Percentiles rank a stretch among this genome's conserved stretches.
phyloP scores from a whole-genome alignment of 2,329 filamentous ascomycete species.

The Trichophyton simii region DNA sequence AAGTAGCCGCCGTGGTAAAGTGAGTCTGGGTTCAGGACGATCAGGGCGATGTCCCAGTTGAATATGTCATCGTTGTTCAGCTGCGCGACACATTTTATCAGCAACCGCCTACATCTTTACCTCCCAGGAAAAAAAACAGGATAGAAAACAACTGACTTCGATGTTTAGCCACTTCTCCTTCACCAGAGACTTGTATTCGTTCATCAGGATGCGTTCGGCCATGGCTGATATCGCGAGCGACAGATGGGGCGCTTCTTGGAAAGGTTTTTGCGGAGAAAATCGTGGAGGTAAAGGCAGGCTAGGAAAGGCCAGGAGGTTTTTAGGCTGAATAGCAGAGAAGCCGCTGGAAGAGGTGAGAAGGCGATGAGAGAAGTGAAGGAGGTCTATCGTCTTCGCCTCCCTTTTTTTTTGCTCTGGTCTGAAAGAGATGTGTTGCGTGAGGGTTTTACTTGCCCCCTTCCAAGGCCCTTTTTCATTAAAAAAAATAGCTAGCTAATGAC shows the following conservation, averaged over 20 bases:
- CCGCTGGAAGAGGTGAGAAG: background rate
- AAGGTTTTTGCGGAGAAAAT: background rate
- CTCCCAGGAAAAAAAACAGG: background rate
- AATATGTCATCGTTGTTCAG: slow-evolving; percentile 72
- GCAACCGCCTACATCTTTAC: background rate
- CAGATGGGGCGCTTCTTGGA: background rate
- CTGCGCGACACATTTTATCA: slow-evolving; percentile 32
- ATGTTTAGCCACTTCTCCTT: slow-evolving; percentile 94
- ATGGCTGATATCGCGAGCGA: slow-evolving; percentile 18
- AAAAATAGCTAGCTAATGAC: background rate
- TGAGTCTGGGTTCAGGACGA: slow-evolving; percentile 86
- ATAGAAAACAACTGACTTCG: slow-evolving; percentile 44
- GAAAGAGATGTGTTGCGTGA: background rate
- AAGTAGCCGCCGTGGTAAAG: slow-evolving; percentile 89
- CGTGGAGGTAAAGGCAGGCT: background rate
- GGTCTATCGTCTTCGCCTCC: background rate
- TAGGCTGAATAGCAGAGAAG: background rate
- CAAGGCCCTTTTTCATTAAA: background rate
- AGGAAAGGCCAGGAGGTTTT: background rate
- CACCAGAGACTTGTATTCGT: slow-evolving; percentile 66
- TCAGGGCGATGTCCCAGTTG: slow-evolving; percentile 75
- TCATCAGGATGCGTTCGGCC: slow-evolving; percentile 75
- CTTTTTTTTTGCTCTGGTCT: background rate
- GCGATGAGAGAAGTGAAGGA: background rate
- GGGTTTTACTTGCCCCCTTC: background rate